Evolutionary conservation across 164 flowering plant species (phyloP).

Genomic region (Vitis labrusca): DNA sequence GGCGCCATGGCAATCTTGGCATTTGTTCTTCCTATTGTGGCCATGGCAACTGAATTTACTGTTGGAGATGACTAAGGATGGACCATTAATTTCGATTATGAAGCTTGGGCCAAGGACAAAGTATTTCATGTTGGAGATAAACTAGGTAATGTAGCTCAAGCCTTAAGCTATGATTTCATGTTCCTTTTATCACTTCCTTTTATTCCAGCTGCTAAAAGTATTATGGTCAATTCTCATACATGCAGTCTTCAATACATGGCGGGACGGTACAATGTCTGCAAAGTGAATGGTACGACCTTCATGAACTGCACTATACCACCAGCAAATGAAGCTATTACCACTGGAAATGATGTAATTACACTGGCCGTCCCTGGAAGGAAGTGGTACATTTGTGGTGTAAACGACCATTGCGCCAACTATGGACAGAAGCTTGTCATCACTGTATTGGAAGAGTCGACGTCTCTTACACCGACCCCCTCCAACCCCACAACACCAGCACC

Average conservation of each 20-base stretch:
- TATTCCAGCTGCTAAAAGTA: neutral
- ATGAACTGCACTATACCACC: neutral
- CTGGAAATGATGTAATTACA: constrained; percentile 4
- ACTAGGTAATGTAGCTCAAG: too few species aligned
- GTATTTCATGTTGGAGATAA: too few species aligned
- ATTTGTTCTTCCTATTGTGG: too few species aligned
- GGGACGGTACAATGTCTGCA: constrained; percentile 4
- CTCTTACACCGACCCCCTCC: too few species aligned
- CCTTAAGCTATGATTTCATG: too few species aligned
- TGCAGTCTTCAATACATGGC: constrained; percentile 6
- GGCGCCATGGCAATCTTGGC: too few species aligned
- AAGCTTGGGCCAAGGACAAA: too few species aligned
- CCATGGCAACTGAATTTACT: too few species aligned
- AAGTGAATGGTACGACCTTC: constrained; percentile 8
- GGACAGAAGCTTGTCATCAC: constrained; percentile 4
- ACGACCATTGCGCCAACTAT: neutral
- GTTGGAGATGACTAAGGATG: too few species aligned
- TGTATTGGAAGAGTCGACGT: neutral
- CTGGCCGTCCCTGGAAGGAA: constrained; percentile 2
- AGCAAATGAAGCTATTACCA: neutral
- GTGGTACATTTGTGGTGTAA: constrained; percentile 15
- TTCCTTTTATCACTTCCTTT: neutral
- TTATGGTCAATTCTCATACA: neutral
- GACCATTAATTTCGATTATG: too few species aligned
- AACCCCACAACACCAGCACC: too few species aligned